phyloP scores from a whole-genome alignment of 371 early-diverging fungal species.

The Gilbertella persicaria region DNA sequence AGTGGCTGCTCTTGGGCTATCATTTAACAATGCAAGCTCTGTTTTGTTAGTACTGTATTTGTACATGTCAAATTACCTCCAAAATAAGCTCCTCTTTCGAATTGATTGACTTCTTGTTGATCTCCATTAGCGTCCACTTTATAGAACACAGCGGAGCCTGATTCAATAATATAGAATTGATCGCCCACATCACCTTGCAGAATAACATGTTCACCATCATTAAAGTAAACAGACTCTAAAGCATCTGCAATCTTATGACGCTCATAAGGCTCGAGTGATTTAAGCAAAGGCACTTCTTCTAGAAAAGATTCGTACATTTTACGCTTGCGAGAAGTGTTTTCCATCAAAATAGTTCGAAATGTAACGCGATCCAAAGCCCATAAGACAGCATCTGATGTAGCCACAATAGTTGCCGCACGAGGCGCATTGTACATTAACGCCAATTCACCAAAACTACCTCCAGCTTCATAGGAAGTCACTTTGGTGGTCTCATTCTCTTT shows the following conservation, averaged over 20 bases:
- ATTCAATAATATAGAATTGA: slow-evolving; percentile 78
- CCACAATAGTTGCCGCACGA: slow-evolving; percentile 82
- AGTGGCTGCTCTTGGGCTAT: slow-evolving; percentile 88
- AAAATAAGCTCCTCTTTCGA: slow-evolving; percentile 92
- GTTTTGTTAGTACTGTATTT: slow-evolving; percentile 1
- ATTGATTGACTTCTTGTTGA: slow-evolving; percentile 73
- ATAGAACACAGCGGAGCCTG: slow-evolving; percentile 70
- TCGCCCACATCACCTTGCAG: slow-evolving; percentile 71
- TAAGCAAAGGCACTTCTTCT: slow-evolving; percentile 68
- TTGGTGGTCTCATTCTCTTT: slow-evolving; percentile 51
- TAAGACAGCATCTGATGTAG: slow-evolving; percentile 64
- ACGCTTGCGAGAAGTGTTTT: slow-evolving; percentile 70
- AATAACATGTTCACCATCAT: slow-evolving; percentile 68
- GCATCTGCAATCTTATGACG: slow-evolving; percentile 83
- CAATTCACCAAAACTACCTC: slow-evolving; percentile 85
- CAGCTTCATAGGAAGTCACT: slow-evolving; percentile 59
- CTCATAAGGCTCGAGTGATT: slow-evolving; percentile 70
- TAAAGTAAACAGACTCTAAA: slow-evolving; percentile 68
- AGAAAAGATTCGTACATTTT: slow-evolving; percentile 78
- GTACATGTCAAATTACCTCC: slow-evolving; percentile 68
- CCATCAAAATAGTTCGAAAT: slow-evolving; percentile 78
- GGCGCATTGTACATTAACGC: slow-evolving; percentile 91
- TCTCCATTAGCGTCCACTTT: slow-evolving; percentile 63
- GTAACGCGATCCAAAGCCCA: slow-evolving; percentile 87
- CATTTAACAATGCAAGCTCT: slow-evolving; percentile 88